These are phyloP conservation scores for Zygosaccharomyces bisporus DNA, from an alignment of 805 yeast genomes.

Conservation along the genomic window DNA sequence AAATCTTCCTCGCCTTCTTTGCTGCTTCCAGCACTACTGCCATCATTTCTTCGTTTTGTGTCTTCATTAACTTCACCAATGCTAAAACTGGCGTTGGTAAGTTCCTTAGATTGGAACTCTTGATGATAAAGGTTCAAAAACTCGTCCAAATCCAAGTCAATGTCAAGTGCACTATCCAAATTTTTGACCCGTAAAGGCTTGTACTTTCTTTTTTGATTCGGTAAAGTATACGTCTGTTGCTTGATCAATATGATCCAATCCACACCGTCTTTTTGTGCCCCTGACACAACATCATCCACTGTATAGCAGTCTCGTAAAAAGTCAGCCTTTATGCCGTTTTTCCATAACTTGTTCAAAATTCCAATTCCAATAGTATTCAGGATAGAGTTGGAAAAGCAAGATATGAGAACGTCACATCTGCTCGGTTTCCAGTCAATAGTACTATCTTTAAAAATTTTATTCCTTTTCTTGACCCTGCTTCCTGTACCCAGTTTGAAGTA, in stretches of 20 bases:
- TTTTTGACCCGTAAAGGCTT: conserved; percentile 76
- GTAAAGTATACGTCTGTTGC: conserved; percentile 46
- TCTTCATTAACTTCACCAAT: conserved; percentile 28
- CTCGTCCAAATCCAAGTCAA: conserved; percentile 71
- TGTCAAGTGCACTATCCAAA: conserved; percentile 54
- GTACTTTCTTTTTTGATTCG: conserved; percentile 47
- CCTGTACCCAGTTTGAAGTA: conserved; percentile 41
- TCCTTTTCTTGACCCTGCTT: conserved; percentile 36
- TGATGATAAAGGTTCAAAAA: conserved; percentile 45
- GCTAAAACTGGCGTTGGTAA: conserved; percentile 14
- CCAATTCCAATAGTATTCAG: conserved; percentile 61
- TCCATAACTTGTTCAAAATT: conserved; percentile 66
- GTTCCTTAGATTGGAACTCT: conserved; percentile 23
- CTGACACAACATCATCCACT: conserved; percentile 61
- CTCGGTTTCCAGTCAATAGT: conserved; percentile 49
- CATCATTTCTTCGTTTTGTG: conserved; percentile 28
- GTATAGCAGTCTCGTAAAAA: conserved; percentile 43
- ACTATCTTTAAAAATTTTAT: conserved; percentile 35
- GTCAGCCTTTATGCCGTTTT: conserved; percentile 75
- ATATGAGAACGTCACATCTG: conserved; percentile 78
- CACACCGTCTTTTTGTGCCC: conserved; percentile 66
- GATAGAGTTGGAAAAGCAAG: conserved; percentile 57
- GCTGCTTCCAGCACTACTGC: conserved; percentile 30
- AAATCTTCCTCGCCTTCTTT: conserved; percentile 27
- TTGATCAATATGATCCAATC: conserved; percentile 75